These are phyloP conservation scores for Fusarium sp. DNA, from an alignment of 2,329 filamentous ascomycete genomes.

Conservation along the genomic window DNA sequence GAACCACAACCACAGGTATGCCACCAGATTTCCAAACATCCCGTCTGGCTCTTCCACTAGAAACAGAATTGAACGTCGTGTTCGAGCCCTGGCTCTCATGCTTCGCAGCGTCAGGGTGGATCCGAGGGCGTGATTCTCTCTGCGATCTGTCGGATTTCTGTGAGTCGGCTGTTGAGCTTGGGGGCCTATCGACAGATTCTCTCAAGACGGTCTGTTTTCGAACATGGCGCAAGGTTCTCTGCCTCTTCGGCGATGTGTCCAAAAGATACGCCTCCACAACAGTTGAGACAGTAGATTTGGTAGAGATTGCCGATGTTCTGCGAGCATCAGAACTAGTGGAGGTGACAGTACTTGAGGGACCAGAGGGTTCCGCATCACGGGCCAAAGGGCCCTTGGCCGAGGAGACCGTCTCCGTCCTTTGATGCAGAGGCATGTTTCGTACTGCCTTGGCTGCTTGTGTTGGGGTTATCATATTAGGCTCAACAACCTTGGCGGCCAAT, in stretches of 20 bases:
- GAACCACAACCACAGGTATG: constrained; percentile 75
- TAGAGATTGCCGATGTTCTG: constrained; percentile 69
- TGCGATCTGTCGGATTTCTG: constrained; percentile 32
- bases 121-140: constrained; percentile 50
- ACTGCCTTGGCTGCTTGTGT: constrained; percentile 68
- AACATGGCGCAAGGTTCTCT: constrained; percentile 73
- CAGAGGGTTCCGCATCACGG: constrained; percentile 45
- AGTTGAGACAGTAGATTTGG: constrained; percentile 69
- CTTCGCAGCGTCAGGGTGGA: constrained; percentile 50
- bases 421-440: constrained; percentile 63
- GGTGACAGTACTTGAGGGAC: constrained; percentile 57
- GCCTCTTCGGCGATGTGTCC: constrained; percentile 62
- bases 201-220: constrained; percentile 69
- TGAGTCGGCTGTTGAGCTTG: constrained; percentile 26
- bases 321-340: constrained; percentile 61
- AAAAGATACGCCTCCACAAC: constrained; percentile 72
- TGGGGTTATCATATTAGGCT: constrained; percentile 64
- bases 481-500: constrained; percentile 59
- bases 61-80: constrained; percentile 64
- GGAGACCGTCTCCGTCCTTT: constrained; percentile 52
- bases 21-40: constrained; percentile 73
- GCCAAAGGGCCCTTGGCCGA: constrained; percentile 45
- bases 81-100: constrained; percentile 67
- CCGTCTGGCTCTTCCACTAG: constrained; percentile 70
- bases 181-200: constrained; percentile 55